Base-by-base conservation (phyloP, 2,329 filamentous ascomycete species). In the Cercospora zeae-maydis region DNA sequence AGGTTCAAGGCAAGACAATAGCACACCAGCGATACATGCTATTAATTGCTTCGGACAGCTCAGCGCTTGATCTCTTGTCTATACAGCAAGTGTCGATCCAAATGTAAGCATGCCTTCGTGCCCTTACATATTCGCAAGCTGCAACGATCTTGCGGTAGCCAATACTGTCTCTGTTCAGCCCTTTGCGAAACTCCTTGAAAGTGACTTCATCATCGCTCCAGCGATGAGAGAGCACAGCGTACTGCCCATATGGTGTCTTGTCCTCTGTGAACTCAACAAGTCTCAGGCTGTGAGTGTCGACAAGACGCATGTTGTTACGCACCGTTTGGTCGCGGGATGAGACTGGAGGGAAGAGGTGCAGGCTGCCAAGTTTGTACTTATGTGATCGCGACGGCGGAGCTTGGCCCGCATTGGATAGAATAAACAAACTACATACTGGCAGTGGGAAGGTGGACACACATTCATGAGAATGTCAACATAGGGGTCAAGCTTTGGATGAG, bases 21-120 rank as follows among this genome's bases (percentile, higher is more conserved):
- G n/a, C 58, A 14, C 30, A 59, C 57, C 57, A 59, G 16, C 57
- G 30, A 14, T 19, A 59, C 57, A 51, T 59, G 42, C 36, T 47
- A 6, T 59, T 59, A 10, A 51, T 34, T 21, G 57, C 57, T 37
- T 59, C 57, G 13, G 21, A 33, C 6, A 59, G 31, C 59, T 67
- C 67, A 24, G 63, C 64, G 36, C 58, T 66, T 24, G 58, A 67
- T 33, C 49, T 58, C 42, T 67, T 65, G 51, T 69, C 60, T 14
- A 69, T 69, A 47, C 66, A 67, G 37, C 60, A 64, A 11, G 67
- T 68, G 21, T 69, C 66, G 14, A 69, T 59, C 67, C 67, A 69
- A 33, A 63, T 45, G 49, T 66, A 68, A 24, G 24, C 8, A 31
- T 33, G 33, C 24, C 39, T 37, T 4, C 59, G 52, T 4, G 47